Evolutionary conservation across 495 filamentous ascomycete genomes (phyloP), one percentile per base, ranked within the genome.

Genomic region (Penicillium flavigenum): DNA sequence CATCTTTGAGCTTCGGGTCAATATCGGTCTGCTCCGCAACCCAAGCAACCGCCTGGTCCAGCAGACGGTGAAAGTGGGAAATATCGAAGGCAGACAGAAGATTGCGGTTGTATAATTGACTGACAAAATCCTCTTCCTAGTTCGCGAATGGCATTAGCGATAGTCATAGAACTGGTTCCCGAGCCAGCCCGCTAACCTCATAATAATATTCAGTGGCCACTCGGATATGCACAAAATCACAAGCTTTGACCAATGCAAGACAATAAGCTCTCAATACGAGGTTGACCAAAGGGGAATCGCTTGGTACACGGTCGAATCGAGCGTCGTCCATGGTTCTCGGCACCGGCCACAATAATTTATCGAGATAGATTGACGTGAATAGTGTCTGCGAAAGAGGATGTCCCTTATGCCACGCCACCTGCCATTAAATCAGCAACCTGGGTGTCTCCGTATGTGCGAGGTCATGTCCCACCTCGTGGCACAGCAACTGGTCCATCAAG

Each of bases 341-440:
- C 44, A 80, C 76, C 16, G 90, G 87, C 66, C 84, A 86, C 61
- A 96, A 76, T 16, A 99, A 77, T 41, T 82, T 84, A 63, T 98
- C 92, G 61, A 99, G 84, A 70, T 99, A 94, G 32, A 95, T 78
- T 34, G 89, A 96, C n/a, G 92, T 96, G 69, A 96, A 91, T 7
- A 99, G 73, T 0, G 92, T 97, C 68, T 97, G 95, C 4, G 92
- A 94, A 4, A 99, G 86, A 29, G 94, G 91, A 62, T 95, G 88
- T 17, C 94, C 94, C 66, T 88, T 87, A 73, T 98, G 91, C 94
- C 94, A 99, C 64, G 91, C 91, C 87, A 96, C 94, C 89, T 96
- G 63, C 45, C 50, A 49, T 65, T 29, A 34, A 52, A 50, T 76
- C 59, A 73, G 71, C 54, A 51, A 32, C n/a, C 34, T 26, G 10